Evolutionary conservation across 2,329 filamentous ascomycete genomes (phyloP), one percentile per base, ranked within the genome.

Genomic region (Periconia macrospinosa): DNA sequence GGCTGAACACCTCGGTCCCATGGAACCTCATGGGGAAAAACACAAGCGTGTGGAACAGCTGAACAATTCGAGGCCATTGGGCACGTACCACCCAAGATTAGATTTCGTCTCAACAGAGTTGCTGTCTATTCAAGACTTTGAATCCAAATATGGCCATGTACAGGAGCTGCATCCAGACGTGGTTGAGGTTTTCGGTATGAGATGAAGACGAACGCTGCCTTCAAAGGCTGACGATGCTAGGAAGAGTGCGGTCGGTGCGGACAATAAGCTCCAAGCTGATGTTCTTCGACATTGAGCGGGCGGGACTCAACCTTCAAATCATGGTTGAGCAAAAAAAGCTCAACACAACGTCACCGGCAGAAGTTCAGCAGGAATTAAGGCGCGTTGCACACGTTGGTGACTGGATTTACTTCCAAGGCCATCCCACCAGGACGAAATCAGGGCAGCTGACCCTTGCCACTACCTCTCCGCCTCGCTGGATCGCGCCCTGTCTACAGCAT

Each of bases 201-300:
- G 42, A 15, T 17, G 11, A 35, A 18, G 19, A 41, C 15, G 10
- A 19, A 43, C 17, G 30, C 7, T 27, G n/a, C 37, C 19, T 37
- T 14, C 19, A 20, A 40, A 27, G 51, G 56, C 63, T 75, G 60
- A 75, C 60, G 50, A 58, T 52, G 69, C 70, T 78, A 87, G 91
- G 92, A 74, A 91, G 91, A 70, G 81, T 96, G 58, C 81, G 82
- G 66, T 86, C 86, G 45, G 83, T 89, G 68, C 89, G 91, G 57
- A 79, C 84, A 45, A 83, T 86, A 50, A 87, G 92, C 61, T 87
- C 85, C 63, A 91, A 89, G 75, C 85, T 99, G 63, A 80, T 91
- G 58, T 99, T 99, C 73, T 73, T 97, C 61, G 89, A 94, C 74
- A 77, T 97, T 47, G 80, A 86, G 61, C 86, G 91, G 71, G 86